Evolutionary conservation across 352 stramenopile genomes (phyloP).

Genomic region (Phytophthora lateralis): DNA sequence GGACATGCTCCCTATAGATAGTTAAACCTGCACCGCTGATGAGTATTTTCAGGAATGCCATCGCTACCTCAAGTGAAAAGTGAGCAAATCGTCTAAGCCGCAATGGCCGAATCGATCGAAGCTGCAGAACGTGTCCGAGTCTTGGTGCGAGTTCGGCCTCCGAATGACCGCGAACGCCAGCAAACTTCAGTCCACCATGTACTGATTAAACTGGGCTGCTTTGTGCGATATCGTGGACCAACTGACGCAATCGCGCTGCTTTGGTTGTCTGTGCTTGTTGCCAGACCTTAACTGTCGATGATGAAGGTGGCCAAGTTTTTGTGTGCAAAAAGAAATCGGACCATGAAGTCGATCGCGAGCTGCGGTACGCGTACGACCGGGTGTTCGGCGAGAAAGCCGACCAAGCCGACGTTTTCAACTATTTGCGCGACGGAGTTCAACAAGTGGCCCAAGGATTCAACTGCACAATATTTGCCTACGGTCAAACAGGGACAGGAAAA

Average conservation of each 20-base stretch:
- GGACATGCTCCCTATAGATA: too few relatives aligned
- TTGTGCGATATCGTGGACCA: not conserved
- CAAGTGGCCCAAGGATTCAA: slow-evolving; percentile 89
- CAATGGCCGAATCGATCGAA: slow-evolving; percentile 43
- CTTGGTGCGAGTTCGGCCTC: slow-evolving; percentile 77
- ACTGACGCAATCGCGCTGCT: not conserved
- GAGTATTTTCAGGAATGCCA: slow-evolving; percentile 19
- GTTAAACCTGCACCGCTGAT: slow-evolving; percentile 1
- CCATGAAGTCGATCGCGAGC: slow-evolving; percentile 48
- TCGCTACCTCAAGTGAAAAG: not conserved
- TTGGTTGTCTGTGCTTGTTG: not conserved
- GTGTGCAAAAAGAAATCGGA: slow-evolving; percentile 58
- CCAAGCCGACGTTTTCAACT: slow-evolving; percentile 81
- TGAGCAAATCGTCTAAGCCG: slow-evolving; percentile 2
- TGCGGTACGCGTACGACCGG: slow-evolving; percentile 71
- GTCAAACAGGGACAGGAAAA: slow-evolving; percentile 91
- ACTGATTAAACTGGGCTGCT: not conserved
- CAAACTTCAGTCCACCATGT: slow-evolving; percentile 37
- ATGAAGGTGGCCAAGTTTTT: slow-evolving; percentile 38
- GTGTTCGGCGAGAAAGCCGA: slow-evolving; percentile 64
- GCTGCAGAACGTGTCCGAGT: slow-evolving; percentile 73
- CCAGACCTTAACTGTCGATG: slow-evolving; percentile 47
- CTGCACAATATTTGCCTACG: slow-evolving; percentile 92
- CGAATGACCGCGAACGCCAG: slow-evolving; percentile 70
- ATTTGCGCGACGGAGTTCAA: slow-evolving; percentile 70